Percentiles rank a stretch among this genome's conserved stretches.
Evolutionary conservation across 257 asterid genomes (phyloP).

Genomic region (Lavandula angustifolia): DNA sequence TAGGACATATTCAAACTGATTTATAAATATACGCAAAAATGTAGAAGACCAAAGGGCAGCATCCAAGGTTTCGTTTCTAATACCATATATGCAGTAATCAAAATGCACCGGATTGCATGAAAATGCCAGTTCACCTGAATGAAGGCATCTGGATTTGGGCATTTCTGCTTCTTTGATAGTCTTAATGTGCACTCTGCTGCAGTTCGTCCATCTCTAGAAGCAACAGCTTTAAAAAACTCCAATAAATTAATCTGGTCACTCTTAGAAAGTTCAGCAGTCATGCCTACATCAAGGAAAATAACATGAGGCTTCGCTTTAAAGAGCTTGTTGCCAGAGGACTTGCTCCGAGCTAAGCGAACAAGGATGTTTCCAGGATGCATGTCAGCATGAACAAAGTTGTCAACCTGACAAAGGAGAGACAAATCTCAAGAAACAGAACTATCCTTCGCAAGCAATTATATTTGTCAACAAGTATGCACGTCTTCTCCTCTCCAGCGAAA

Average conservation of each 20-base stretch:
- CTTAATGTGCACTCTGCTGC: conserved; percentile 67
- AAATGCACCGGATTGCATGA: conserved; percentile 7
- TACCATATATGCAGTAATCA: conserved; percentile 1
- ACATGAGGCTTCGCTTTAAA: conserved; percentile 74
- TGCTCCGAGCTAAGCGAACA: conserved; percentile 55
- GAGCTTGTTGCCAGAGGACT: conserved; percentile 54
- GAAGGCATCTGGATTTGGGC: conserved; percentile 77
- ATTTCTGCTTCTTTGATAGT: conserved; percentile 66
- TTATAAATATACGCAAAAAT: conserved; percentile 2
- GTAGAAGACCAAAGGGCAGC: conserved; percentile 11
- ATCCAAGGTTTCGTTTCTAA: conserved; percentile 17
- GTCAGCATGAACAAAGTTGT: conserved; percentile 84
- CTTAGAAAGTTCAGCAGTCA: conserved; percentile 85
- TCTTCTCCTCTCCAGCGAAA: conserved; percentile 4
- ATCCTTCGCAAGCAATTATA: conserved; percentile 16
- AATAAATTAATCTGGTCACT: conserved; percentile 55
- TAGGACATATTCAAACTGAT: conserved; percentile 3
- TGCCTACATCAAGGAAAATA: conserved; percentile 76
- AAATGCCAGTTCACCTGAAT: conserved; percentile 52
- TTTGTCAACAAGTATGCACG: background rate
- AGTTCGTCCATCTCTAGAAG: conserved; percentile 71
- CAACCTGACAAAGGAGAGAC: conserved; percentile 55
- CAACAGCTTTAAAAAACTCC: conserved; percentile 76
- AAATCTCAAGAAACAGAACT: conserved; percentile 19
- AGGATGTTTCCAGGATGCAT: conserved; percentile 93